Base-by-base conservation (phyloP, 73 alveolate genomes). In the Stentor coeruleus region DNA sequence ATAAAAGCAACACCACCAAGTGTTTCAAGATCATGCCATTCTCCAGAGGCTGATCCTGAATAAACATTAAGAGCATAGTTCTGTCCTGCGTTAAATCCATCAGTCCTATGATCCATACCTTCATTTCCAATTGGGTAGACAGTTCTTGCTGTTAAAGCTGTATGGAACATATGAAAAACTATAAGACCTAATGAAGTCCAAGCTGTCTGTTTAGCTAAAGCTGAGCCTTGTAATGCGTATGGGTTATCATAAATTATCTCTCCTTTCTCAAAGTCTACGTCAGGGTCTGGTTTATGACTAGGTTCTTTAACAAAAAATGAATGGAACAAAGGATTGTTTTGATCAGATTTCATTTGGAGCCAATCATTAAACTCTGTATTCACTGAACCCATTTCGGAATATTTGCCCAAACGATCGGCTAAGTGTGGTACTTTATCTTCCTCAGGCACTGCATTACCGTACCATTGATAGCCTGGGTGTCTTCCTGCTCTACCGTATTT, bases 261-360 rank as follows among this genome's bases (percentile, higher is more conserved):
- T 6, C 83, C 83, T 75, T 75, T 75, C 58, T 75, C 83, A 38
- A 75, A 75, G 84, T 75, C 39, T n/a, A 75, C 83, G 3, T 75
- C 83, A 37, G 59, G 74, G 39, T 75, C 83, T 20, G 83, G 83
- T 38, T 39, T 66, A n/a, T 35, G 20, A n/a, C 0, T 0, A 39
- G 83, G 83, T 2, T 40, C 72, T 40, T 31, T 20, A 1, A 2
- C 72, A 3, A 75, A 75, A n/a, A 14, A 28, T 20, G 81, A 36
- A 20, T 75, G 15, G 72, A 39, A 75, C 6, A 14, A 14, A 20
- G 83, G 83, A 35, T 75, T 75, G 11, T 36, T 33, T 40, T 20
- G 84, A 66, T 75, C 83, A 20, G 39, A n/a, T 75, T 75, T 39
- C 30, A 75, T 35, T 75, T 37, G 38, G 15, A 35, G 59, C 83